These are phyloP conservation scores for Pseudogymnoascus sp. DNA, from an alignment of 2,329 filamentous ascomycete species.

Conservation along the genomic window DNA sequence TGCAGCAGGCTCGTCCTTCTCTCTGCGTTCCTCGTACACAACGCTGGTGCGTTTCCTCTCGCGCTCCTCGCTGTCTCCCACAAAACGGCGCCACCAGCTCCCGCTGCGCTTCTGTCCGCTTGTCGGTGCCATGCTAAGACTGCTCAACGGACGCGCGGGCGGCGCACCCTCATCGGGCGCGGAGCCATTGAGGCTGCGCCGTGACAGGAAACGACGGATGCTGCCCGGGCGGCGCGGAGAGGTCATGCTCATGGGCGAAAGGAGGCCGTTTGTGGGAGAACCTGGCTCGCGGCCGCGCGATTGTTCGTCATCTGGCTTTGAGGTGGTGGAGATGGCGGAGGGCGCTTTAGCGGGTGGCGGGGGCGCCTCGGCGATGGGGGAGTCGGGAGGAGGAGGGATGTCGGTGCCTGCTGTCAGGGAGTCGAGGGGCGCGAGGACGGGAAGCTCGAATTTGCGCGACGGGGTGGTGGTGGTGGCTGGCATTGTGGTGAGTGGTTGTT, in stretches of 20 bases:
- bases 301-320: not conserved
- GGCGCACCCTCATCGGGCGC: slow-evolving; percentile 18
- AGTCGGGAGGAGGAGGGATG: slow-evolving; percentile 32
- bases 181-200: slow-evolving; percentile 29
- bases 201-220: slow-evolving; percentile 33
- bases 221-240: slow-evolving; percentile 30
- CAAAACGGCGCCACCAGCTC: slow-evolving; percentile 29
- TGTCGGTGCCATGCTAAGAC: slow-evolving; percentile 23
- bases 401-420: slow-evolving; percentile 32
- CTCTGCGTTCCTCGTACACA: slow-evolving; percentile 21
- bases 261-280: slow-evolving; percentile 5
- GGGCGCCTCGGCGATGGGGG: slow-evolving; percentile 28
- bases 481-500: slow-evolving; percentile 7
- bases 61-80: slow-evolving; percentile 16
- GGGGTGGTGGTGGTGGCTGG: not conserved
- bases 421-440: slow-evolving; percentile 28
- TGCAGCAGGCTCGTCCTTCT: slow-evolving; percentile 26
- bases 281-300: not conserved
- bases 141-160: slow-evolving; percentile 26
- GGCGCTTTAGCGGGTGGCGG: slow-evolving; percentile 16
- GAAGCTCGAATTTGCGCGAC: slow-evolving; percentile 29
- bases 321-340: slow-evolving; percentile 14
- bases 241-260: slow-evolving; percentile 25
- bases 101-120: slow-evolving; percentile 25
- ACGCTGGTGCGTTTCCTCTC: slow-evolving; percentile 25